Evolutionary conservation across 2,329 filamentous ascomycete species (phyloP), one percentile per base, ranked within the genome.

Genomic region (Colletotrichum tropicale): DNA sequence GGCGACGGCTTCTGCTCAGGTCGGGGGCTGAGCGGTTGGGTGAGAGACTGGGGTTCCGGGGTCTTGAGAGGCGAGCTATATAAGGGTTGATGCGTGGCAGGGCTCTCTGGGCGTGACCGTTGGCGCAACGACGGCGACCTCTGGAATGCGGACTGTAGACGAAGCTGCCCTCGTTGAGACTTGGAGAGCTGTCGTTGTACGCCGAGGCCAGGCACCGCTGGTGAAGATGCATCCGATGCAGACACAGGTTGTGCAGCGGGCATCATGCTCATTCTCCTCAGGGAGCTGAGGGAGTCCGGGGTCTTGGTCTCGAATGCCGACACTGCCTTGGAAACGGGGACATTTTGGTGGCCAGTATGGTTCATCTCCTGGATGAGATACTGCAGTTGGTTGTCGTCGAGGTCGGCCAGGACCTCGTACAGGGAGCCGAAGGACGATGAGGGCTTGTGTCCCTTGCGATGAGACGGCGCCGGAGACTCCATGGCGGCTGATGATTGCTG

Each of bases 351-450:
- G 28, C 74, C 74, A 16, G 74, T 76, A 34, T 76, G 70, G 34
- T 76, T 76, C 74, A 76, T 76, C 74, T 76, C 74, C 48, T 76
- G 74, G 70, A 76, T 76, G 65, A 76, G 74, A n/a, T 76, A 76
- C 64, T 76, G 74, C 21, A 76, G 70, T 24, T 76, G 74, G 34
- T 38, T 76, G 15, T 76, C 74, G 28, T 76, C 74, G 18, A 76
- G 74, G 70, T 76, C 74, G 74, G 74, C 74, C 10, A 76, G 58
- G 21, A 76, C 74, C 36, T 74, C 74, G 43, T 76, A 76, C 12
- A 76, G 30, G 12, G 74, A 76, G 28, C 64, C 70, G 18, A 76
- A 30, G 6, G 74, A 76, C 5, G 73, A 64, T 9, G 74, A 69
- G 16, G 64, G 16, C 28, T 61, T 68, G 48, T 73, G 70, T 64